Conservation (phyloP, 2,329 filamentous ascomycete genomes). For the Diaporthe citrichinensis region DNA sequence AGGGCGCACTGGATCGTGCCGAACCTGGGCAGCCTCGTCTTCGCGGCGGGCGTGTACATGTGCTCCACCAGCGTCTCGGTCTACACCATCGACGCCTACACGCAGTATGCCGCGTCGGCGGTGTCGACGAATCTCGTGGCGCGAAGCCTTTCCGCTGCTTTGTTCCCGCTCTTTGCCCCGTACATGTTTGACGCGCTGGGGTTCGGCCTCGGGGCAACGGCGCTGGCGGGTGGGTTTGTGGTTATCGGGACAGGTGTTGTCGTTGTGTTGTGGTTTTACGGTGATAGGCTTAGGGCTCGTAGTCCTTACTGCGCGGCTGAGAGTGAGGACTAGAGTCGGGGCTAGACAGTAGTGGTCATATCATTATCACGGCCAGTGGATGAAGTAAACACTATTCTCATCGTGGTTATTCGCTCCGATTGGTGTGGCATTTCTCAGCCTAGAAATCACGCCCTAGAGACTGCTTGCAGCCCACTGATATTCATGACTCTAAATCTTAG, state of each 20-base stretch:
- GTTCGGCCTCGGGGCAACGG: slow-evolving; percentile 3
- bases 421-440: too few relatives aligned
- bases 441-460: too few relatives aligned
- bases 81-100: slow-evolving; percentile 65
- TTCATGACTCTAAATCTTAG: too few relatives aligned
- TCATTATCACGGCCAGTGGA: not conserved
- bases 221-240: slow-evolving; percentile 3
- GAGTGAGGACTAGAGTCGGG: not conserved
- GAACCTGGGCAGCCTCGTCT: slow-evolving; percentile 65
- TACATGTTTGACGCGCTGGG: slow-evolving; percentile 20
- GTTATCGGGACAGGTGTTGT: slow-evolving; percentile 7
- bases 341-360: not conserved
- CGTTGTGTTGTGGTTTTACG: slow-evolving; percentile 4
- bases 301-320: slow-evolving; percentile 22
- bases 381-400: not conserved
- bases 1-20: slow-evolving; percentile 50
- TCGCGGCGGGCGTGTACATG: slow-evolving; percentile 64
- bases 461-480: too few relatives aligned
- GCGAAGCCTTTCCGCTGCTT: slow-evolving; percentile 34
- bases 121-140: slow-evolving; percentile 56
- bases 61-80: slow-evolving; percentile 66
- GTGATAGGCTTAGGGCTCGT: slow-evolving; percentile 6
- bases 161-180: slow-evolving; percentile 27
- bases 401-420: not conserved
- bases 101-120: slow-evolving; percentile 48